phyloP scores from a whole-genome alignment of 768 basidiomycete genomes.

The Panaeolus papilionaceus region DNA sequence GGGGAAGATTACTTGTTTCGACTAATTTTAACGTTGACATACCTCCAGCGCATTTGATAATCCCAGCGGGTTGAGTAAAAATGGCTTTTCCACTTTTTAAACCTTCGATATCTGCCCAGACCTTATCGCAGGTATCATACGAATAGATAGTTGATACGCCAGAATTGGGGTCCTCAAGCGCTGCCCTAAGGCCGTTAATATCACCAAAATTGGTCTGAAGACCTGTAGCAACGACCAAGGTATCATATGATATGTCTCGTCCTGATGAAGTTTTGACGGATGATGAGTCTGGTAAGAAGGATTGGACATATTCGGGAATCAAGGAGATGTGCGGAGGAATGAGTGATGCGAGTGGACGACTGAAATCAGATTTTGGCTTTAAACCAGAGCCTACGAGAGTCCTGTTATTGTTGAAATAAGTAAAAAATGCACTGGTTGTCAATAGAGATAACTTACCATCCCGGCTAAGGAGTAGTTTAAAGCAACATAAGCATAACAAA shows the following conservation, averaged over 20 bases:
- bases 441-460: slow-evolving; percentile 64
- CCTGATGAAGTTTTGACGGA: slow-evolving; percentile 77
- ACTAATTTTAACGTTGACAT: slow-evolving; percentile 15
- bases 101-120: slow-evolving; percentile 81
- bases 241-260: slow-evolving; percentile 77
- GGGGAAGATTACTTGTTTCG: not conserved
- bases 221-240: slow-evolving; percentile 88
- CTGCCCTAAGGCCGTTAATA: slow-evolving; percentile 75
- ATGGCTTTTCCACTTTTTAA: slow-evolving; percentile 83
- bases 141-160: slow-evolving; percentile 94
- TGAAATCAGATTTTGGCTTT: slow-evolving; percentile 69
- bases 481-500: slow-evolving; percentile 1
- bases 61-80: slow-evolving; percentile 93
- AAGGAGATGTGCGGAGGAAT: slow-evolving; percentile 78
- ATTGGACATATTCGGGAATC: slow-evolving; percentile 70
- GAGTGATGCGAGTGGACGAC: slow-evolving; percentile 67
- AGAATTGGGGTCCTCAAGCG: slow-evolving; percentile 76
- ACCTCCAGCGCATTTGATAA: slow-evolving; percentile 96
- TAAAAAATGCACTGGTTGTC: not conserved
- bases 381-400: slow-evolving; percentile 94
- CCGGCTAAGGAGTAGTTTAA: slow-evolving; percentile 61
- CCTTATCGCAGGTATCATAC: slow-evolving; percentile 88
- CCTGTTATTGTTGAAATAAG: slow-evolving; percentile 49
- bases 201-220: slow-evolving; percentile 85
- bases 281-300: slow-evolving; percentile 79